These are phyloP conservation scores for Cladorrhinum sp. DNA, from an alignment of 2,329 filamentous ascomycete genomes.

Conservation along the genomic window DNA sequence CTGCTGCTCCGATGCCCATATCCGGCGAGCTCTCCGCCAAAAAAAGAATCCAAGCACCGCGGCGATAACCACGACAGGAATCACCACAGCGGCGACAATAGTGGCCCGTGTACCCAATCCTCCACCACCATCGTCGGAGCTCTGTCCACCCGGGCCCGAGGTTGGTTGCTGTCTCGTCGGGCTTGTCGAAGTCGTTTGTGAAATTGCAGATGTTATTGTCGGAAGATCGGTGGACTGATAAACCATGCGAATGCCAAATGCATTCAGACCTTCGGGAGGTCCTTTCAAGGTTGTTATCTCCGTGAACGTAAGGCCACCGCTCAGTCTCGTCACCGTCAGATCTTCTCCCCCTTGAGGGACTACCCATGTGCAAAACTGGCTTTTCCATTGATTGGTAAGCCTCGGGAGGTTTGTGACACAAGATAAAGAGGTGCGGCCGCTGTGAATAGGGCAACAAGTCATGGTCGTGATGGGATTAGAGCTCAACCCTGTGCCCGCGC, in stretches of 20 bases:
- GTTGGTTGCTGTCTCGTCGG: neutral
- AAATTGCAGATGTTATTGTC: neutral
- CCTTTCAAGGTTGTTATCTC: conserved; percentile 22
- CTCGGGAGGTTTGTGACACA: conserved; percentile 31
- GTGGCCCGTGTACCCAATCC: conserved; percentile 11
- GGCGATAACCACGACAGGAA: conserved; percentile 7
- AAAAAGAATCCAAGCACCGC: conserved; percentile 13
- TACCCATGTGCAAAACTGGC: conserved; percentile 35
- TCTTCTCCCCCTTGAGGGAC: conserved; percentile 27
- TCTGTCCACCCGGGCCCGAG: neutral
- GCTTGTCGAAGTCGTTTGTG: neutral
- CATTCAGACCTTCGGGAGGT: conserved; percentile 32
- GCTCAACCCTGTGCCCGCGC: conserved; percentile 28
- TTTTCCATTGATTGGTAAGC: conserved; percentile 27
- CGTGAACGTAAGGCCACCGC: conserved; percentile 26
- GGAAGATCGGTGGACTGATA: conserved; percentile 32
- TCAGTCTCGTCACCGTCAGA: conserved; percentile 29
- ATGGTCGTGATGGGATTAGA: conserved; percentile 35
- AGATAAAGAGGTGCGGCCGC: conserved; percentile 28
- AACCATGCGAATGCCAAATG: conserved; percentile 37
- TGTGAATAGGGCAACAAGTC: conserved; percentile 37
- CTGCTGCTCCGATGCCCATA: neutral
- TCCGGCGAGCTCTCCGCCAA: conserved; percentile 11
- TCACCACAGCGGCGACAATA: conserved; percentile 8
- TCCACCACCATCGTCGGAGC: neutral